Conservation (phyloP, 805 yeast species). For the Pichia membranifaciens region DNA sequence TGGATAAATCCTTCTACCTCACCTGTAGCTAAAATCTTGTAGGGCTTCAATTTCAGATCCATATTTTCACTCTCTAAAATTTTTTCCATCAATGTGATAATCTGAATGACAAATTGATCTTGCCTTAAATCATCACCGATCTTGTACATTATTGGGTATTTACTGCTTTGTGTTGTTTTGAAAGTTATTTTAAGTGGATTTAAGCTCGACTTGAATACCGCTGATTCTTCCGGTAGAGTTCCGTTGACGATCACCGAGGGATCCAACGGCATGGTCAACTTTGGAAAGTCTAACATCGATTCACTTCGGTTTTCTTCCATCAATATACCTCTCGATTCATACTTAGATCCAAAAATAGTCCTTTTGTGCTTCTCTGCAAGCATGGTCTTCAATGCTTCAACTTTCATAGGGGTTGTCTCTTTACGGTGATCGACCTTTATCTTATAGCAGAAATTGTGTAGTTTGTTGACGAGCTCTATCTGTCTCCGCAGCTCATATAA, state of each 20-base stretch:
- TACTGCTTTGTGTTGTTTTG: conserved; percentile 37
- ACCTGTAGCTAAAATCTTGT: conserved; percentile 84
- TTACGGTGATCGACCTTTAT: conserved; percentile 52
- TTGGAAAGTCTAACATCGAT: conserved; percentile 35
- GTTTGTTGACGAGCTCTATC: conserved; percentile 57
- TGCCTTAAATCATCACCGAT: conserved; percentile 95
- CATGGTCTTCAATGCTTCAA: conserved; percentile 58
- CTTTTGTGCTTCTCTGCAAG: conserved; percentile 47
- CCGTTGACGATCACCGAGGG: conserved; percentile 74
- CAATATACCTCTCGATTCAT: conserved; percentile 6
- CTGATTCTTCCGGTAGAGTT: conserved; percentile 68
- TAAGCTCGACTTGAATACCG: conserved; percentile 86
- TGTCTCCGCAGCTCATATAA: conserved; percentile 39
- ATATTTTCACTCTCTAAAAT: conserved; percentile 83
- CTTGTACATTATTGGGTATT: conserved; percentile 84
- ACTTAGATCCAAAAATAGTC: conserved; percentile 17
- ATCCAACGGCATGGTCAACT: conserved; percentile 74
- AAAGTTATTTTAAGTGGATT: conserved; percentile 83
- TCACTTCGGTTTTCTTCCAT: conserved; percentile 17
- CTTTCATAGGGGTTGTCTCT: conserved; percentile 73
- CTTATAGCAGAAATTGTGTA: conserved; percentile 59
- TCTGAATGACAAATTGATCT: conserved; percentile 95
- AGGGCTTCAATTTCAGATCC: conserved; percentile 82
- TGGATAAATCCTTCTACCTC: conserved; percentile 89
- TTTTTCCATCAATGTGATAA: conserved; percentile 85